These are phyloP conservation scores for Amanita brunnescens DNA, from an alignment of 768 basidiomycete species.

Conservation along the genomic window DNA sequence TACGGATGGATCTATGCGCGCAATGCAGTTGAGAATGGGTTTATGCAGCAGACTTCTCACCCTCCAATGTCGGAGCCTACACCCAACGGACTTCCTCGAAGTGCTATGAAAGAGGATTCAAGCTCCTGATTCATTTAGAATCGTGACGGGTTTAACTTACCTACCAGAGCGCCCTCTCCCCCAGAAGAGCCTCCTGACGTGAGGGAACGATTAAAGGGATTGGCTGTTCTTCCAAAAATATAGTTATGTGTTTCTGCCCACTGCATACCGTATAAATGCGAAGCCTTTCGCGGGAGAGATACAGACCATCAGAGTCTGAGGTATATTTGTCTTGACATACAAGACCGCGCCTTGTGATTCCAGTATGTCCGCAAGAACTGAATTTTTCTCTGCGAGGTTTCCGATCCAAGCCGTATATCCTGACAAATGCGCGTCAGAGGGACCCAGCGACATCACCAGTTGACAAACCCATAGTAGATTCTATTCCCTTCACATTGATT, in stretches of 20 bases:
- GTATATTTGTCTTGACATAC: conserved; percentile 69
- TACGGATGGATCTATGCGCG: conserved; percentile 53
- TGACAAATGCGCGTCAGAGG: conserved; percentile 11
- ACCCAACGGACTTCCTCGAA: conserved; percentile 39
- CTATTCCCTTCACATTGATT: conserved; percentile 56
- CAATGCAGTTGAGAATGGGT: background rate
- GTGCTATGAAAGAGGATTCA: conserved; percentile 17
- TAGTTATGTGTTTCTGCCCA: conserved; percentile 74
- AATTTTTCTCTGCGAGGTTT: conserved; percentile 45
- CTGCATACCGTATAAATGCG: conserved; percentile 23
- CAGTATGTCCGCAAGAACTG: conserved; percentile 60
- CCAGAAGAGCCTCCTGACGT: conserved; percentile 80
- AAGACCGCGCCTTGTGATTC: conserved; percentile 59
- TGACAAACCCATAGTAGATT: conserved; percentile 52
- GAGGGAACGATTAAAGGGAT: conserved; percentile 64
- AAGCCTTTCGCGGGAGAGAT: background rate
- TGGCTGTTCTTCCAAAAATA: conserved; percentile 70
- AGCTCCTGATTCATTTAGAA: background rate
- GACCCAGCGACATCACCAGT: background rate
- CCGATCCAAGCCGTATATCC: conserved; percentile 74
- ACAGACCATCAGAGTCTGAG: conserved; percentile 68
- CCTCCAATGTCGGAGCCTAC: conserved; percentile 80
- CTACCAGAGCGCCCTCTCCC: conserved; percentile 76
- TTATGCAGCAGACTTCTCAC: conserved; percentile 23
- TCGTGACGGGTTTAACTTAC: conserved; percentile 23